Evolutionary conservation across 495 filamentous ascomycete species (phyloP), one percentile per base, ranked within the genome.

Genomic region (Trichocladium uniseriatum): DNA sequence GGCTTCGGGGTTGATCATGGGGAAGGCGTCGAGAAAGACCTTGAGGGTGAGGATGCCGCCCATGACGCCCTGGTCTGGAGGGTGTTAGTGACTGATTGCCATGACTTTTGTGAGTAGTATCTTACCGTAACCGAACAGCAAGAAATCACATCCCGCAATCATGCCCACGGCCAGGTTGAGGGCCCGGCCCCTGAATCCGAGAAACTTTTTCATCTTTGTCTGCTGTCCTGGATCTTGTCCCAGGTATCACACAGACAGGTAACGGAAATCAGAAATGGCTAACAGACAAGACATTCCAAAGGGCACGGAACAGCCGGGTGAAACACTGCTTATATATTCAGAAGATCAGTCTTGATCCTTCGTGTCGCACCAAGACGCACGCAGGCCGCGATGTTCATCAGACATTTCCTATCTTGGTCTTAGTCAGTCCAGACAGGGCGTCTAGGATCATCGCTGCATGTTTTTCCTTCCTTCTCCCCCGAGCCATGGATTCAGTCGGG

Each of bases 81-180:
- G 38, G 38, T 49, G 52, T 63, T 53, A 54, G 43, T 10, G 10
- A n/a, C 2, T 18, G 5, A 16, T 22, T 34, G n/a, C 9, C 10
- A 6, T 3, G 15, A 16, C 10, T 31, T n/a, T 6, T 28, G 0
- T 13, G 34, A 6, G 13, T 15, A 18, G 20, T 6, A 2, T 43
- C 53, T 49, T 69, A 70, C 68, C 67, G 38, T 71, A 71, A 39
- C 68, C 68, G 43, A 71, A 71, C 10, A 69, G 59, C 58, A 85
- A 63, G 57, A 88, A 88, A 62, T 86, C 83, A 55, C 81, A 76
- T 54, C 83, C 82, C 39, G 83, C 83, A 42, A 87, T 73, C 9
- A 81, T 56, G 35, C 79, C 80, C 46, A 88, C 80, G 45, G 80
- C 82, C 52, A 81, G 69, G 53, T 86, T 83, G 31, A 88, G 75